Evolutionary conservation across 1,284 basidiomycete species (phyloP).

Genomic region (Stereum hirsutum): DNA sequence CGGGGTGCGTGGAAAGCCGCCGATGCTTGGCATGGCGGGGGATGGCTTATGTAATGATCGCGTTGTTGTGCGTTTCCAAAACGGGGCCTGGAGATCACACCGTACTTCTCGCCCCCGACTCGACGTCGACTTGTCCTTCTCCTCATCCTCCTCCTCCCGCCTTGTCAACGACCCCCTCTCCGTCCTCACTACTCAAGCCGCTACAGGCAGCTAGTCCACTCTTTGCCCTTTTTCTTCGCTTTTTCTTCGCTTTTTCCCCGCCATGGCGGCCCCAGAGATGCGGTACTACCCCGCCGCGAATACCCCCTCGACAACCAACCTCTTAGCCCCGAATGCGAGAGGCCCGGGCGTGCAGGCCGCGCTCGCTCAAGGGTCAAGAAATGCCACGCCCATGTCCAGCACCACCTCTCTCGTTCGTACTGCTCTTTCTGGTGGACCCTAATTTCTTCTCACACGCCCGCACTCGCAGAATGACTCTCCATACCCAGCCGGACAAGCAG

Average conservation of each 20-base stretch:
- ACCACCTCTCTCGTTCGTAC: slow-evolving; percentile 32
- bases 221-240: background rate
- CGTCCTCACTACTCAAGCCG: too few species aligned
- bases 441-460: slow-evolving; percentile 2
- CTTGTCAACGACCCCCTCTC: too few species aligned
- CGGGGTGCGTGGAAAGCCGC: too few species aligned
- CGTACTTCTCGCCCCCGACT: too few species aligned
- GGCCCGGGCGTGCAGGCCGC: slow-evolving; percentile 30
- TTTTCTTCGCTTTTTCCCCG: background rate
- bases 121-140: too few species aligned
- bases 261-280: background rate
- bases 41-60: too few species aligned
- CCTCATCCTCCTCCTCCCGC: too few species aligned
- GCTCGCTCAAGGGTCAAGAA: slow-evolving; percentile 31
- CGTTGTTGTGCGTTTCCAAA: too few species aligned
- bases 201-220: too few species aligned
- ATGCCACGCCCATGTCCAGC: slow-evolving; percentile 30
- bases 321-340: slow-evolving; percentile 28
- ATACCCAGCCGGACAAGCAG: slow-evolving; percentile 22
- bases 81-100: too few species aligned
- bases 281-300: slow-evolving; percentile 10
- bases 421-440: slow-evolving; percentile 6
- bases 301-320: slow-evolving; percentile 45
- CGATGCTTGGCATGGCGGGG: too few species aligned
- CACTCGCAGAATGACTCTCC: slow-evolving; percentile 33